Conservation (phyloP, 129 eudicot genomes). For the Chrysanthemum seticuspe region DNA sequence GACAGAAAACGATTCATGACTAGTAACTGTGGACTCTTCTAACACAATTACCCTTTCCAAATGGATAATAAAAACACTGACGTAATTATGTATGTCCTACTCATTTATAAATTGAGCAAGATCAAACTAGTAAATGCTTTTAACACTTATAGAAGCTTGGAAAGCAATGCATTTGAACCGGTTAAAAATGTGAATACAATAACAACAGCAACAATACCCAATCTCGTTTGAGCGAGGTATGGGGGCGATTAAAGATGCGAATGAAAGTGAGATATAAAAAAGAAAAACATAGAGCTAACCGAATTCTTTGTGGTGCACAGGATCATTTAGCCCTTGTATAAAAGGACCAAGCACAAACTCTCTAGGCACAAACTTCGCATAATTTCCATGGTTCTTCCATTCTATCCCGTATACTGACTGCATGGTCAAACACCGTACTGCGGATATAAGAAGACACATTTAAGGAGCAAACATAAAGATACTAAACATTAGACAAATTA, state of each 20-base stretch:
- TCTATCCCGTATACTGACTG: conserved; percentile 82
- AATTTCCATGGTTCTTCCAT: conserved; percentile 66
- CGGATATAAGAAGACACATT: conserved; percentile 12
- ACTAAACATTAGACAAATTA: neutral
- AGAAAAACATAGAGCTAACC: conserved; percentile 47
- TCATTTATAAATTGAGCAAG: too few relatives aligned
- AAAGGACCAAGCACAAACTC: conserved; percentile 78
- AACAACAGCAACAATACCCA: too few relatives aligned
- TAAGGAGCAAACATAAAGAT: conserved; percentile 7
- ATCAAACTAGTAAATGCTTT: too few relatives aligned
- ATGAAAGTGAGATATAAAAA: conserved; percentile 2
- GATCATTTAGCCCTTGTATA: conserved; percentile 85
- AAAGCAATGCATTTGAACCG: too few relatives aligned
- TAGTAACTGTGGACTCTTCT: too few relatives aligned
- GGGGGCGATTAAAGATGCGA: neutral
- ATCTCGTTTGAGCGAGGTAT: too few relatives aligned
- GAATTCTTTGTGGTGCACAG: conserved; percentile 94
- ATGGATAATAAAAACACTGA: too few relatives aligned
- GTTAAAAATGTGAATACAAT: too few relatives aligned
- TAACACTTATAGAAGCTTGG: too few relatives aligned
- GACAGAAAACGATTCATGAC: too few relatives aligned
- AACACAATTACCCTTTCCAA: too few relatives aligned
- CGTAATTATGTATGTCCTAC: too few relatives aligned
- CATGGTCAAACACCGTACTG: conserved; percentile 94
- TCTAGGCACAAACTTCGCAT: conserved; percentile 57